Evolutionary conservation across 352 stramenopile genomes (phyloP).

Genomic region (Globisporangium splendens): DNA sequence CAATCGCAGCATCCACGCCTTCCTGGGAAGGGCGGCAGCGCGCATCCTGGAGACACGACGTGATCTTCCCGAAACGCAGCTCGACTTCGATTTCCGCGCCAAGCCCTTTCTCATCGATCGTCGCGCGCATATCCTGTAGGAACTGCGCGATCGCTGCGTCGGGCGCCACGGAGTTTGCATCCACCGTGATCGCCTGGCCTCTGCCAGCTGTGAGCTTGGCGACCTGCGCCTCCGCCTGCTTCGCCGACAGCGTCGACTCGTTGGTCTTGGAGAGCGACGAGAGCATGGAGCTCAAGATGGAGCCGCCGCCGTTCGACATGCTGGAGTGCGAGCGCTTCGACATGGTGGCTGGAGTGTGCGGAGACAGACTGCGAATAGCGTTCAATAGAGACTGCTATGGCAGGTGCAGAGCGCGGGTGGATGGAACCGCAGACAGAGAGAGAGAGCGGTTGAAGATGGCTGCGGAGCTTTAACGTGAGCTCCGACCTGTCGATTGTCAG

Average conservation of each 20-base stretch:
- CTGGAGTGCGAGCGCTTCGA: conserved; percentile 61
- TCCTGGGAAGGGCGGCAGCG: conserved; percentile 72
- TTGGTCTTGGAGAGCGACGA: conserved; percentile 74
- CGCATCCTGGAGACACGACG: conserved; percentile 66
- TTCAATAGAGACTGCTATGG: neutral
- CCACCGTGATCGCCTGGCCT: conserved; percentile 67
- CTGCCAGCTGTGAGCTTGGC: conserved; percentile 68
- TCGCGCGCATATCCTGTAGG: conserved; percentile 68
- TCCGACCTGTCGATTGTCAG: neutral
- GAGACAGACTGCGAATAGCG: neutral
- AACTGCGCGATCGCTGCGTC: conserved; percentile 81
- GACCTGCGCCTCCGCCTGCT: conserved; percentile 70
- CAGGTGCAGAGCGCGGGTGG: neutral
- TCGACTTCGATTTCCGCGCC: conserved; percentile 80
- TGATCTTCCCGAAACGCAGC: conserved; percentile 80
- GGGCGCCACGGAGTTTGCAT: conserved; percentile 58
- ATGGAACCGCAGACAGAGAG: neutral
- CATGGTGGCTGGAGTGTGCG: conserved; percentile 37
- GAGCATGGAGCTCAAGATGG: conserved; percentile 61
- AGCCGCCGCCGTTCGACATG: conserved; percentile 28
- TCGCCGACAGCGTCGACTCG: conserved; percentile 67
- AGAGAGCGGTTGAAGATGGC: conserved; percentile 1
- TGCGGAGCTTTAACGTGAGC: neutral
- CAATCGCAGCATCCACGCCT: conserved; percentile 64
- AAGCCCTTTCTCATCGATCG: conserved; percentile 77